Evolutionary conservation across 176 grass and related monocot genomes (phyloP).

Genomic region (Tillandsia fasciculata): DNA sequence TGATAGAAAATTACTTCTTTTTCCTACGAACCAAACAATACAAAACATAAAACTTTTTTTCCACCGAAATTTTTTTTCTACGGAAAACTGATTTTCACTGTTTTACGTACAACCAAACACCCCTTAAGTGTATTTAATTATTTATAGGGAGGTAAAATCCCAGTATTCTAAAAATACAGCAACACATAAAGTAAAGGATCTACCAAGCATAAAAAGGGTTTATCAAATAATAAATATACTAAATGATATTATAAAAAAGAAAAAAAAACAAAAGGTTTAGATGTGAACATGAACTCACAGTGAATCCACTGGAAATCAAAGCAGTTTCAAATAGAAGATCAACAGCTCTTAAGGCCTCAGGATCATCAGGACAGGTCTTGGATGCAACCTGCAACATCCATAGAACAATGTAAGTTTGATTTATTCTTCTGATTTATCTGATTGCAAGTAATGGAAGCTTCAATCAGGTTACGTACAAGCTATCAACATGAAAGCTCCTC

Average conservation of each 20-base stretch:
- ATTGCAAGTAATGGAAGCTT: not conserved
- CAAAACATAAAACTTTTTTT: too few relatives aligned
- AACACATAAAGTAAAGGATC: too few relatives aligned
- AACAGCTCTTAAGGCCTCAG: conserved; percentile 62
- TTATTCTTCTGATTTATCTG: too few relatives aligned
- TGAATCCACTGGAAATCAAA: conserved; percentile 93
- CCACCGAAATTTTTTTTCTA: too few relatives aligned
- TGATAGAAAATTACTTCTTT: too few relatives aligned
- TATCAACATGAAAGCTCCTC: not conserved
- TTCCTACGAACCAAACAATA: too few relatives aligned
- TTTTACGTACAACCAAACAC: too few relatives aligned
- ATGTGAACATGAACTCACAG: conserved; percentile 39
- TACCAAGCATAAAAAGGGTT: not conserved
- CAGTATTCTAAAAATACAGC: not conserved
- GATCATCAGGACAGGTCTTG: conserved; percentile 57
- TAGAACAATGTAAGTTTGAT: conserved; percentile 3
- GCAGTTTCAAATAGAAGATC: conserved; percentile 93
- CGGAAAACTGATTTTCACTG: too few relatives aligned
- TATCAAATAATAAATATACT: not conserved
- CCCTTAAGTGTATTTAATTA: not conserved
- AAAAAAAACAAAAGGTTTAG: not conserved
- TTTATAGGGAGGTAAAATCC: not conserved
- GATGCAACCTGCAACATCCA: conserved; percentile 52
- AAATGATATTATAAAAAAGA: too few relatives aligned
- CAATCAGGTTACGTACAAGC: not conserved